These are phyloP conservation scores for Farysia itapuensis DNA, from an alignment of 1,284 basidiomycete species.

Conservation along the genomic window DNA sequence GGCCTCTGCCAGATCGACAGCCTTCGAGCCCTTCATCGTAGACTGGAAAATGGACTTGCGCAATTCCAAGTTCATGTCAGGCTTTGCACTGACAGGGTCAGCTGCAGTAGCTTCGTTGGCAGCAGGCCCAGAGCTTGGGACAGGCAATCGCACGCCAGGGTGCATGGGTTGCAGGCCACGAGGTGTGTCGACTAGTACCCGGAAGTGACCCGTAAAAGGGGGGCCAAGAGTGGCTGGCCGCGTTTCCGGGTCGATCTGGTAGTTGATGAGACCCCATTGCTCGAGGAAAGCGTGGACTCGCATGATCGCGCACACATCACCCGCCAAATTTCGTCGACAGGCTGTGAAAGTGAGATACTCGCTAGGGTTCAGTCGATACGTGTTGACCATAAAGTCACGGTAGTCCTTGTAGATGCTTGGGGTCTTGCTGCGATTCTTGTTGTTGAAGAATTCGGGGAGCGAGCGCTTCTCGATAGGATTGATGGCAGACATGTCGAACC, in stretches of 20 bases:
- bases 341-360: constrained; percentile 98
- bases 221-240: constrained; percentile 90
- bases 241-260: constrained; percentile 98
- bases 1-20: constrained; percentile 51
- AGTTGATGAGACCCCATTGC: constrained; percentile 99
- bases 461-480: constrained; percentile 89
- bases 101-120: constrained; percentile 2
- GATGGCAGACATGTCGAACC: constrained; percentile 95
- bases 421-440: constrained; percentile 81
- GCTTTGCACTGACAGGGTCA: constrained; percentile 65
- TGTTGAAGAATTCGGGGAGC: constrained; percentile 97
- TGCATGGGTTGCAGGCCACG: constrained; percentile 93
- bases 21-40: constrained; percentile 51
- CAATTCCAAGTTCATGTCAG: constrained; percentile 62
- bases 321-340: constrained; percentile 90
- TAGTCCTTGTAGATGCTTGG: constrained; percentile 99
- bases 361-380: constrained; percentile 87
- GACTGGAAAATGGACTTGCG: constrained; percentile 56
- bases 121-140: constrained; percentile 12
- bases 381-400: constrained; percentile 99
- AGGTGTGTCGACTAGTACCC: constrained; percentile 94
- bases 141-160: constrained; percentile 65
- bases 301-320: constrained; percentile 98
- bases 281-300: constrained; percentile 97
- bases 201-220: constrained; percentile 97